Conservation (phyloP, 2,329 filamentous ascomycete species). For the Penicillium palitans region DNA sequence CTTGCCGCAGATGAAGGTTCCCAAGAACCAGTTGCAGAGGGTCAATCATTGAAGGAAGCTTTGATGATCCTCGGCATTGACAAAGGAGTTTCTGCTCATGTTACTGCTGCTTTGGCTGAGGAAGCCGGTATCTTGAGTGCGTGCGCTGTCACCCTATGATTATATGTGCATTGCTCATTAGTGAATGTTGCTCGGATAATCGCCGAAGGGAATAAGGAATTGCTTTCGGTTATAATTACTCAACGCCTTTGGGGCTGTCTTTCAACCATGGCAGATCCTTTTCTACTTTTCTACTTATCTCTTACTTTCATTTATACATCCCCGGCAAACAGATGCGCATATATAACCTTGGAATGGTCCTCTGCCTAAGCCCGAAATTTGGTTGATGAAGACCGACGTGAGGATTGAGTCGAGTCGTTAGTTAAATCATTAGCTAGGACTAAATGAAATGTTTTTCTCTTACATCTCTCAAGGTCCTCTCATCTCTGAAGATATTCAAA, state of each 20-base stretch:
- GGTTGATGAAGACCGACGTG: background rate
- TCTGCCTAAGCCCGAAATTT: background rate
- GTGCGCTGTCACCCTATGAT: constrained; percentile 49
- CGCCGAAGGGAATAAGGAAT: background rate
- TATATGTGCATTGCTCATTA: background rate
- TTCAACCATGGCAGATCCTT: background rate
- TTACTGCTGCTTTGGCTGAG: constrained; percentile 51
- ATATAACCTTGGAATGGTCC: background rate
- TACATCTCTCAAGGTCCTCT: background rate
- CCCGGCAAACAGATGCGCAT: too few species aligned
- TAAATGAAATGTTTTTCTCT: background rate
- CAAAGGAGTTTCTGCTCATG: constrained; percentile 60
- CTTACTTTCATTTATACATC: background rate
- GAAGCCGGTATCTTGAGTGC: constrained; percentile 56
- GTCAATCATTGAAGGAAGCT: constrained; percentile 58
- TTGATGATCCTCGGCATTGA: constrained; percentile 80
- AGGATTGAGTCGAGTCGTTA: background rate
- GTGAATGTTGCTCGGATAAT: background rate
- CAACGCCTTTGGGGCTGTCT: constrained; percentile 1
- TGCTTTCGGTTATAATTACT: background rate
- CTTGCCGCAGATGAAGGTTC: constrained; percentile 2
- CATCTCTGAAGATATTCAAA: background rate
- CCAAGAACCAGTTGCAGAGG: background rate
- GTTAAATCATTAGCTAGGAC: background rate
- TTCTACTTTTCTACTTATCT: background rate